Base-by-base conservation (phyloP, 768 basidiomycete species). In the Suillus sp. region DNA sequence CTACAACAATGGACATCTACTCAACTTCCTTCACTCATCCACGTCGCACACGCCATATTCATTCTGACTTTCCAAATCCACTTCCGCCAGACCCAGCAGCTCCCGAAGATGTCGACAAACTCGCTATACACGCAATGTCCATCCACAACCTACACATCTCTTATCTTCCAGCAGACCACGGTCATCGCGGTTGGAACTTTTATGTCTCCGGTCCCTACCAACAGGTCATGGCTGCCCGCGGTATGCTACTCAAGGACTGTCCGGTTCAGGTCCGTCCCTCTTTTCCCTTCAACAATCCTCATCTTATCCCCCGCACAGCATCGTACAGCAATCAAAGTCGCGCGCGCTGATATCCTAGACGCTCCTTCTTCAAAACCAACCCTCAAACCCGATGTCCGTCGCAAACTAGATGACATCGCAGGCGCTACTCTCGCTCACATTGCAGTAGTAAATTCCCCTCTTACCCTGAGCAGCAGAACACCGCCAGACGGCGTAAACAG, bases 21-120 rank as follows among this genome's bases (percentile, higher is more conserved):
- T 92, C 94, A 61, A 92, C 93, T 69, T 92, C 94, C 72, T 96
- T 97, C 84, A 90, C 90, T 69, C 91, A 92, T 80, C 93, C 94
- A 72, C 90, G 92, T 80, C 83, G 90, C 75, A 84, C 89, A 73
- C 88, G 88, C 72, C 84, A 85, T 78, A 78, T 82, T 80, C 86
- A 84, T 78, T 71, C 77, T 71, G 77, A 76, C 67, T 79, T 75
- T 77, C 76, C 73, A 64, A 79, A 62, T 22, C 78, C 80, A 65
- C 77, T 79, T 62, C 82, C 80, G 25, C 80, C 69, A 65, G 78
- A 69, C 25, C 64, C 74, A 4, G 69, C 65, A 0, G 67, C 72
- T 2, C 81, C 84, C 65, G 91, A 95, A 58, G 87, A 90, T 51
- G 85, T 96, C 66, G 85, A 88, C 68, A 92, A 92, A 71, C 84